Evolutionary conservation across 2,329 filamentous ascomycete genomes (phyloP).

Genomic region (Aspergillus alliaceus): DNA sequence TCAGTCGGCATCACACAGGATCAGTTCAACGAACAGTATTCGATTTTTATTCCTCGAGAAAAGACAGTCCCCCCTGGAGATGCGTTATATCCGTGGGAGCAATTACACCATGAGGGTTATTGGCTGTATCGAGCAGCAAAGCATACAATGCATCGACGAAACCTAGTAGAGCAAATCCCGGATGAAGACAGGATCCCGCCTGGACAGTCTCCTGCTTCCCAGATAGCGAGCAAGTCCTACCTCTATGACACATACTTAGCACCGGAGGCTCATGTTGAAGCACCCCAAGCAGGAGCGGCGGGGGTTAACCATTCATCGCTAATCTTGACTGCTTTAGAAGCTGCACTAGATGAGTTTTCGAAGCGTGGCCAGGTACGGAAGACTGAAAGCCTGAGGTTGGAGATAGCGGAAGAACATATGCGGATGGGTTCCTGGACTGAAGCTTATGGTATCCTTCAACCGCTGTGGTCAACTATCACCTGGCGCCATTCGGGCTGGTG

Average conservation of each 20-base stretch:
- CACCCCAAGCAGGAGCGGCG: conserved; percentile 41
- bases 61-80: conserved; percentile 52
- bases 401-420: conserved; percentile 57
- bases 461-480: conserved; percentile 56
- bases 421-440: conserved; percentile 50
- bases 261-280: conserved; percentile 58
- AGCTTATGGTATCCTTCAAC: conserved; percentile 52
- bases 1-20: conserved; percentile 28
- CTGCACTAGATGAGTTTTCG: conserved; percentile 52
- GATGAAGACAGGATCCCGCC: conserved; percentile 59
- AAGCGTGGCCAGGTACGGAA: conserved; percentile 54
- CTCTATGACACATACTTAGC: conserved; percentile 63
- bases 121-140: conserved; percentile 58
- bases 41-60: conserved; percentile 51
- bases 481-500: conserved; percentile 64
- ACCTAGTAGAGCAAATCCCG: conserved; percentile 56
- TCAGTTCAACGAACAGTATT: conserved; percentile 25
- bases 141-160: conserved; percentile 51
- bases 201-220: conserved; percentile 55
- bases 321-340: conserved; percentile 50
- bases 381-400: conserved; percentile 55
- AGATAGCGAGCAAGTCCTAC: conserved; percentile 53
- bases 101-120: conserved; percentile 63
- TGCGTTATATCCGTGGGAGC: conserved; percentile 56
- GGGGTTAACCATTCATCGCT: conserved; percentile 54